Base-by-base conservation (phyloP, 2,329 filamentous ascomycete species). In the Colletotrichum caudatum region DNA sequence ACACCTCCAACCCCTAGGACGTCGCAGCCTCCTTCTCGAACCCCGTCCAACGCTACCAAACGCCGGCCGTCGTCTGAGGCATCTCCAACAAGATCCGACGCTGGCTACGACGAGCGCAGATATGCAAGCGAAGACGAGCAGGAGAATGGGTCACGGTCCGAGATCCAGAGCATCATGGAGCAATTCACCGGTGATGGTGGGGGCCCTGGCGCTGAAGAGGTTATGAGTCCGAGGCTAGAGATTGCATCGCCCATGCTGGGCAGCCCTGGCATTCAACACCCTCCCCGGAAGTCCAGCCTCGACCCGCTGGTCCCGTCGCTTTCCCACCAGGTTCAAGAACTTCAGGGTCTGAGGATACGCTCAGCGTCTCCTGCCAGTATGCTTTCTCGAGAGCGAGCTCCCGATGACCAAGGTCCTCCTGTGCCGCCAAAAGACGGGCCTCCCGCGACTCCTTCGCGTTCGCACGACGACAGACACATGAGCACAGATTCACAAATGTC, bases 101-200 rank as follows among this genome's bases (percentile, higher is more conserved):
- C 83, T 39, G 86, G 82, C 8, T 87, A 88, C 73, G 89, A 92
- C 63, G 89, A 90, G 62, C 88, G 85, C 75, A 82, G 82, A 71
- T 86, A 86, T 65, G 75, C 84, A 46, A 91, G 86, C 76, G 90
- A 91, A 77, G 90, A 90, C 77, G 87, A 90, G 66, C 88, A 89
- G 29, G 91, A 94, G 59, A 88, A 89, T 62, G 90, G 90, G 63
- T 94, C 93, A 1, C 89, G 90, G 71, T 91, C 92, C 7, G 96
- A 99, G 83, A 98, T 99, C 72, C 94, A 98, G 82, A 97, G 89
- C 79, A 98, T 99, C 80, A 98, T 99, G 94, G 94, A 94, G 74
- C 96, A 98, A 81, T 98, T 98, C 76, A 91, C 92, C 76, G 91
- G 93, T 78, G 90, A 90, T 62, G 90, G 90, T 37, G 90, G 90